Evolutionary conservation across 257 asterid species (phyloP).

Genomic region (Nyctanthes arbortristis): DNA sequence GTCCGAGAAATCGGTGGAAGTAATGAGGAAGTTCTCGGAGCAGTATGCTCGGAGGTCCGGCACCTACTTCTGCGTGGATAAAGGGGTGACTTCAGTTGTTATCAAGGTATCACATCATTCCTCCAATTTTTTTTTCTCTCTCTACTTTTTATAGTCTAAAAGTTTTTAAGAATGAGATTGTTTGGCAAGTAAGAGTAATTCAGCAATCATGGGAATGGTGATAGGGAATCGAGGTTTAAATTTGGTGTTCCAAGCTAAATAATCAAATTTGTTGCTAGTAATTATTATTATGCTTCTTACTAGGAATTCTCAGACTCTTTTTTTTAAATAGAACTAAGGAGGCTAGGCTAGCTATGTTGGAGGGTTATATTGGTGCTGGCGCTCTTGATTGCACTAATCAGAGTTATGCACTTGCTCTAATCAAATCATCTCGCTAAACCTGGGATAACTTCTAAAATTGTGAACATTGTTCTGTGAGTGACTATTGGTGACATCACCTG

Average conservation of each 20-base stretch:
- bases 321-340: neutral
- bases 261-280: neutral
- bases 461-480: too few relatives aligned
- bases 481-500: too few relatives aligned
- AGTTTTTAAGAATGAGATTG: neutral
- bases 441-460: neutral
- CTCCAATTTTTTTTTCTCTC: neutral
- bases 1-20: constrained; percentile 84
- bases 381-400: neutral
- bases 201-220: neutral
- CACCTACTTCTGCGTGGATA: constrained; percentile 89
- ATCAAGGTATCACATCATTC: constrained; percentile 58
- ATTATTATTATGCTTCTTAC: neutral
- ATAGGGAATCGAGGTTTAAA: neutral
- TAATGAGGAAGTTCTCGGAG: constrained; percentile 99
- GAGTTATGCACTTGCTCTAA: neutral
- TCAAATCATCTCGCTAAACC: neutral
- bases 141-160: neutral
- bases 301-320: neutral
- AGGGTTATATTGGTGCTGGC: too few relatives aligned
- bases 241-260: neutral
- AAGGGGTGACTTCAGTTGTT: constrained; percentile 88
- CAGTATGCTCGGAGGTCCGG: constrained; percentile 92
- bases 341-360: too few relatives aligned
- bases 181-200: neutral